Evolutionary conservation across 2,329 filamentous ascomycete genomes (phyloP).

Genomic region (Simplicillium aogashimaense): DNA sequence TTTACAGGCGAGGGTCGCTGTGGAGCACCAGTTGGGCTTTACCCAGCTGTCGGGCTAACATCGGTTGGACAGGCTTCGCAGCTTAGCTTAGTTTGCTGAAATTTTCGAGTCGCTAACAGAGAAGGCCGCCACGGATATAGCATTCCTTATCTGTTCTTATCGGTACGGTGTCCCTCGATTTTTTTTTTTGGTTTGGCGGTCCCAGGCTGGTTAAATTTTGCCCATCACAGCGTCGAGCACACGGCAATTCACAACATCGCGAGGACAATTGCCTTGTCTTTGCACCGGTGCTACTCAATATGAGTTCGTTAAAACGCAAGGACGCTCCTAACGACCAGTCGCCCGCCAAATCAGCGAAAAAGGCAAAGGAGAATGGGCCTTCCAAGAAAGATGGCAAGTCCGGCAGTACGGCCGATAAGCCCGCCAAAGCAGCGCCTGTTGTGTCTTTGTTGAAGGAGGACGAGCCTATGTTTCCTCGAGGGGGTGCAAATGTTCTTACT

Average conservation of each 20-base stretch:
- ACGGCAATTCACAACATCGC: neutral
- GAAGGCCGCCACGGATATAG: too few relatives aligned
- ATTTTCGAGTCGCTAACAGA: too few relatives aligned
- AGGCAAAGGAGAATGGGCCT: slow-evolving; percentile 32
- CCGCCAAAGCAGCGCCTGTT: slow-evolving; percentile 22
- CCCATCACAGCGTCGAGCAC: neutral
- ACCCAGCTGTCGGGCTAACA: too few relatives aligned
- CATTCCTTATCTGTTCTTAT: slow-evolving; percentile 15
- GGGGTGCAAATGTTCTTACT: slow-evolving; percentile 81
- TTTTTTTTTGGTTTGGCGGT: too few relatives aligned
- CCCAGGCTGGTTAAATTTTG: too few relatives aligned
- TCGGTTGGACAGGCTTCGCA: too few relatives aligned
- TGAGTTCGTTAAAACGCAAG: slow-evolving; percentile 50
- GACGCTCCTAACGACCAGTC: slow-evolving; percentile 42
- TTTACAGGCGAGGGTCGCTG: too few relatives aligned
- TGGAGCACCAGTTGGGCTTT: too few relatives aligned
- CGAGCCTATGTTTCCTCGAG: slow-evolving; percentile 84
- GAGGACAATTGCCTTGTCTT: slow-evolving; percentile 5
- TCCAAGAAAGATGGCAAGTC: slow-evolving; percentile 32
- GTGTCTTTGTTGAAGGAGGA: slow-evolving; percentile 57
- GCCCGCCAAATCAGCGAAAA: slow-evolving; percentile 37
- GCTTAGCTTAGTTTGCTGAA: too few relatives aligned
- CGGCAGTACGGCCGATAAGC: slow-evolving; percentile 20
- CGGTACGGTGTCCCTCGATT: too few relatives aligned
- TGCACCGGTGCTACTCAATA: slow-evolving; percentile 19